phyloP scores from a whole-genome alignment of 1,139 yeast species.

The Saccharomyces uvarum region DNA sequence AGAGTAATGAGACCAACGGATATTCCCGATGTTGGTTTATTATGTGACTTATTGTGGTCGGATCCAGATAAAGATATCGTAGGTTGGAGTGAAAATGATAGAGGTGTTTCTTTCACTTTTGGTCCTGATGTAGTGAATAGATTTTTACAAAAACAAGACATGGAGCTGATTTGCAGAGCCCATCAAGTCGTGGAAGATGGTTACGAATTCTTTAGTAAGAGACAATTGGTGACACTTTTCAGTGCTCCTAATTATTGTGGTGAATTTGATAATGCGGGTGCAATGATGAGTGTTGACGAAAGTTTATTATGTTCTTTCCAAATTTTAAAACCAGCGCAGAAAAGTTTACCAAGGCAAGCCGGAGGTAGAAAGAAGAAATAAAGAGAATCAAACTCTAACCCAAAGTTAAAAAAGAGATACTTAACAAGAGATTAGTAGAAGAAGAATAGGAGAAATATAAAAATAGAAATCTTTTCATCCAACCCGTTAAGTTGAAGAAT shows the following conservation, averaged over 20 bases:
- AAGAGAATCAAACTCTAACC: not conserved
- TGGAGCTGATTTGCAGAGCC: slow-evolving; percentile 94
- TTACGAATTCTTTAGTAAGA: slow-evolving; percentile 87
- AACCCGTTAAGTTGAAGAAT: not conserved
- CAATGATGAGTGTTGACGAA: slow-evolving; percentile 98
- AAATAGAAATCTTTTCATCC: not conserved
- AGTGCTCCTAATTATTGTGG: slow-evolving; percentile 97
- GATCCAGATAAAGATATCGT: slow-evolving; percentile 96
- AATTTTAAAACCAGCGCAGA: slow-evolving; percentile 94
- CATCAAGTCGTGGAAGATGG: slow-evolving; percentile 99
- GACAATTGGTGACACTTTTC: slow-evolving; percentile 88
- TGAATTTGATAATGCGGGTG: slow-evolving; percentile 96
- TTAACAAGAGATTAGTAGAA: not conserved
- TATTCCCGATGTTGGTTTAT: slow-evolving; percentile 90
- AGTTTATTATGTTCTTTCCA: slow-evolving; percentile 94
- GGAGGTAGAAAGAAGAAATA: slow-evolving; percentile 30
- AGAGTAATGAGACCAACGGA: slow-evolving; percentile 98
- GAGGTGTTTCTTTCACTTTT: slow-evolving; percentile 96
- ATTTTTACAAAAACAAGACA: slow-evolving; percentile 88
- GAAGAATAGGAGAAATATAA: not conserved
- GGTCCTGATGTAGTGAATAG: slow-evolving; percentile 96
- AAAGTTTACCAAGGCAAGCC: slow-evolving; percentile 37
- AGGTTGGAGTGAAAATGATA: slow-evolving; percentile 96
- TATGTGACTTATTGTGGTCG: slow-evolving; percentile 93
- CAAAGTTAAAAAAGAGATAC: not conserved